phyloP scores from a whole-genome alignment of 768 basidiomycete species.

The Russula griseocarnosa region DNA sequence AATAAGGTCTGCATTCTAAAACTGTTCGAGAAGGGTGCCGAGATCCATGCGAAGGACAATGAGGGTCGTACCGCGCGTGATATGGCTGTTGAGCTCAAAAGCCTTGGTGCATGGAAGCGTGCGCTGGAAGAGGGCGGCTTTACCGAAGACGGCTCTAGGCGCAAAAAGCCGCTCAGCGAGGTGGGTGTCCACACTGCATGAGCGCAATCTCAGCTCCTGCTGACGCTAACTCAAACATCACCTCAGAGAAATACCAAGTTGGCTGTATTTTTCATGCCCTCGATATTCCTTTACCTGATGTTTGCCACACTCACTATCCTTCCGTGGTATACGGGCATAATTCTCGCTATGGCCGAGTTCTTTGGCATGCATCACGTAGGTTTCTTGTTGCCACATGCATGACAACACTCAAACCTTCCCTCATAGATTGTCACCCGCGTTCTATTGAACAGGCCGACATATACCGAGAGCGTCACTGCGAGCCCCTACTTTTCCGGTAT shows the following conservation, averaged over 20 bases:
- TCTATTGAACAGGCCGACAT: slow-evolving; percentile 73
- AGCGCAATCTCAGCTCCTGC: background rate
- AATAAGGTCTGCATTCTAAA: slow-evolving; percentile 81
- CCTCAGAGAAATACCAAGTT: slow-evolving; percentile 74
- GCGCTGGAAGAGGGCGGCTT: slow-evolving; percentile 86
- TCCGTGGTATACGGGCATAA: slow-evolving; percentile 85
- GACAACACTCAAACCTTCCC: slow-evolving; percentile 21
- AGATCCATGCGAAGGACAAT: slow-evolving; percentile 72
- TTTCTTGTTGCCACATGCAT: slow-evolving; percentile 22
- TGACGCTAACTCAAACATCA: slow-evolving; percentile 8
- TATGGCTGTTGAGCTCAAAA: slow-evolving; percentile 93
- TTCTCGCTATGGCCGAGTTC: slow-evolving; percentile 81
- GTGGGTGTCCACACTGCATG: slow-evolving; percentile 38
- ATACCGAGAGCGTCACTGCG: slow-evolving; percentile 77
- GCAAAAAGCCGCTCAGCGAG: slow-evolving; percentile 65
- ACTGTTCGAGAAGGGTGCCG: slow-evolving; percentile 81
- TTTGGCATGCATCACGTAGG: slow-evolving; percentile 92
- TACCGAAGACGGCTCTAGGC: slow-evolving; percentile 68
- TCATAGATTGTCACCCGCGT: slow-evolving; percentile 77
- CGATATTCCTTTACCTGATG: slow-evolving; percentile 74
- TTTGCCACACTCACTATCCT: slow-evolving; percentile 79
- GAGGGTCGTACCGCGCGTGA: slow-evolving; percentile 87
- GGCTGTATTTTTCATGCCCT: slow-evolving; percentile 73
- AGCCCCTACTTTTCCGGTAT: slow-evolving; percentile 94
- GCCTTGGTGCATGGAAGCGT: slow-evolving; percentile 82